These are phyloP conservation scores for Mucor circinelloides DNA, from an alignment of 371 early-diverging fungal genomes.

Conservation along the genomic window DNA sequence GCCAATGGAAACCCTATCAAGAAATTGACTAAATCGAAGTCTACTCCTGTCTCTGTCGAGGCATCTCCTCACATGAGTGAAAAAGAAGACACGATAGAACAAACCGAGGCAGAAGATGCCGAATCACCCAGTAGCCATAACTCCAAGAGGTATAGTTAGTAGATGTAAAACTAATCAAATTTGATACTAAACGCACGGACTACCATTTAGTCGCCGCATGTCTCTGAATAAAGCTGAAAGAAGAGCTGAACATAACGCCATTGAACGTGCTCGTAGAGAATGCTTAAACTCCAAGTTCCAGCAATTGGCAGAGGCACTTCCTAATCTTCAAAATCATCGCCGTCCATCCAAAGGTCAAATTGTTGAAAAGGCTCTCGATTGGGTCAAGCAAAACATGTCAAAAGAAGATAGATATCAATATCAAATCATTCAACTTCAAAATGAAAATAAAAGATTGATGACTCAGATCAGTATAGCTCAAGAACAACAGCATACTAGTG, in stretches of 20 bases:
- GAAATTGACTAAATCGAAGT: not conserved
- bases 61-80: conserved; percentile 2
- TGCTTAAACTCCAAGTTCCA: conserved; percentile 69
- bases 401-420: conserved; percentile 42
- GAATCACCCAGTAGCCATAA: not conserved
- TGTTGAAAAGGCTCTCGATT: conserved; percentile 65
- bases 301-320: conserved; percentile 67
- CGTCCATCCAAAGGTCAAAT: conserved; percentile 76
- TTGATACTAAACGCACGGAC: not conserved
- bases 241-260: conserved; percentile 75
- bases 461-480: not conserved
- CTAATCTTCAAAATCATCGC: conserved; percentile 63
- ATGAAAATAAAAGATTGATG: conserved; percentile 31
- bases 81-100: not conserved
- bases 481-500: not conserved
- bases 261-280: conserved; percentile 75
- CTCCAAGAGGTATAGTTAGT: conserved; percentile 1
- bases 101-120: not conserved
- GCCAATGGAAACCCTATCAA: not conserved
- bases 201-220: conserved; percentile 3
- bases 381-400: conserved; percentile 35
- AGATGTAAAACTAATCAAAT: not conserved
- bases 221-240: conserved; percentile 49
- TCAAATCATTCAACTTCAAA: conserved; percentile 34
- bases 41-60: not conserved